Evolutionary conservation across 305 asterid genomes (phyloP).

Genomic region (Fraxinus paxiana): DNA sequence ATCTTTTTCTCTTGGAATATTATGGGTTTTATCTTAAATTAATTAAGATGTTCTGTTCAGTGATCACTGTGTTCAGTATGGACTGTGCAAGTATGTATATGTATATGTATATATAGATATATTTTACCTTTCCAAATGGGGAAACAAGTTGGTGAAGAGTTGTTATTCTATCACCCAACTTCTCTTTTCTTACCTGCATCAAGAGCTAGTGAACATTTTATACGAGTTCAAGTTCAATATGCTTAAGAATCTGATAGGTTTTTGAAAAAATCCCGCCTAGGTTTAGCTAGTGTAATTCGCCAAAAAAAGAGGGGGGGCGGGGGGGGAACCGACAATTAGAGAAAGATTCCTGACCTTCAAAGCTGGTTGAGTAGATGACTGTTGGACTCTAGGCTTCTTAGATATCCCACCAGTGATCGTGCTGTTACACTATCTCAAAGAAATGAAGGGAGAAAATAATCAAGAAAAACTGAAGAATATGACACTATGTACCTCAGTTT

Average conservation of each 20-base stretch:
- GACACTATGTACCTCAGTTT: neutral
- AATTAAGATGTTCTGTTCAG: slow-evolving; percentile 12
- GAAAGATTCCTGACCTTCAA: slow-evolving; percentile 58
- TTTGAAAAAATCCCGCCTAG: neutral
- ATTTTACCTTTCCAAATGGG: slow-evolving; percentile 72
- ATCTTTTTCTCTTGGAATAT: neutral
- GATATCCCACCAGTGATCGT: slow-evolving; percentile 44
- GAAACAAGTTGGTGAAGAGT: slow-evolving; percentile 78
- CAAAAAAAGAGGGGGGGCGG: no score
- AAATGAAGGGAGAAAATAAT: slow-evolving; percentile 6
- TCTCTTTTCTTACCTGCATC: slow-evolving; percentile 64
- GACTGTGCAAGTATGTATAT: no score
- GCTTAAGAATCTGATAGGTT: slow-evolving; percentile 8
- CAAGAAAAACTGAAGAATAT: slow-evolving; percentile 13
- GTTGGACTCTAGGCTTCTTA: slow-evolving; percentile 62
- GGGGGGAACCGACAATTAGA: no score
- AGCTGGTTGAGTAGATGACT: slow-evolving; percentile 50
- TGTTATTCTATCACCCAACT: slow-evolving; percentile 70
- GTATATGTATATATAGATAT: neutral
- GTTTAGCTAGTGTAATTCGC: neutral
- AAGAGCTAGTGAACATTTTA: neutral
- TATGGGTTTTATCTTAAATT: slow-evolving; percentile 29
- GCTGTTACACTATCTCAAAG: slow-evolving; percentile 44
- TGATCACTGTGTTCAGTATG: neutral
- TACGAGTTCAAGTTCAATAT: neutral